Percentiles rank a stretch among this genome's conserved stretches.
Evolutionary conservation across 371 early-diverging fungal genomes (phyloP).

Genomic region (Lichtheimia corymbifera): DNA sequence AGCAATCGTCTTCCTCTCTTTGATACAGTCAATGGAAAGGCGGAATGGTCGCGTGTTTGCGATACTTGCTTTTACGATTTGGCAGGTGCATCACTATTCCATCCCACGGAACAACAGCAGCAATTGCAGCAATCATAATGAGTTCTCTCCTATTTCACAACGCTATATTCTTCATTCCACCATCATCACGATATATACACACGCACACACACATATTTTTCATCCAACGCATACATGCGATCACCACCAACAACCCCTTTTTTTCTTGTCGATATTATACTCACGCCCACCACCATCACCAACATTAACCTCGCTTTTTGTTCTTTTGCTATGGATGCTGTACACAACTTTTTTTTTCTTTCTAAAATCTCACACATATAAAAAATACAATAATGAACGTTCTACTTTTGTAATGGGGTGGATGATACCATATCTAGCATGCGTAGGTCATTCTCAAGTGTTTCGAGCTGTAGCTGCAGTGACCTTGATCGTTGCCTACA

Average conservation of each 20-base stretch:
- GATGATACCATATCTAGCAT: constrained; percentile 6
- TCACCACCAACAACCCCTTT: neutral
- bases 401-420: neutral
- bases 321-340: too few relatives aligned
- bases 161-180: too few relatives aligned
- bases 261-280: neutral
- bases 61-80: constrained; percentile 20
- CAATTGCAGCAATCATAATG: neutral
- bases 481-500: constrained; percentile 26
- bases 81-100: constrained; percentile 9
- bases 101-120: constrained; percentile 4
- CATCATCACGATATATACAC: neutral
- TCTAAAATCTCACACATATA: too few relatives aligned
- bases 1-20: constrained; percentile 21
- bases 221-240: neutral
- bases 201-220: neutral
- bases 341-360: too few relatives aligned
- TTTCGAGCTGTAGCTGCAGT: constrained; percentile 26
- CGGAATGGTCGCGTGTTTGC: constrained; percentile 26
- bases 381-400: too few relatives aligned
- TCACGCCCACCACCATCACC: too few relatives aligned
- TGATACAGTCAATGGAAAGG: constrained; percentile 8
- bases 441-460: constrained; percentile 35
- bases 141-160: neutral
- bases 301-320: too few relatives aligned